Evolutionary conservation across 768 basidiomycete species (phyloP).

Genomic region (Amanita jacksonii): DNA sequence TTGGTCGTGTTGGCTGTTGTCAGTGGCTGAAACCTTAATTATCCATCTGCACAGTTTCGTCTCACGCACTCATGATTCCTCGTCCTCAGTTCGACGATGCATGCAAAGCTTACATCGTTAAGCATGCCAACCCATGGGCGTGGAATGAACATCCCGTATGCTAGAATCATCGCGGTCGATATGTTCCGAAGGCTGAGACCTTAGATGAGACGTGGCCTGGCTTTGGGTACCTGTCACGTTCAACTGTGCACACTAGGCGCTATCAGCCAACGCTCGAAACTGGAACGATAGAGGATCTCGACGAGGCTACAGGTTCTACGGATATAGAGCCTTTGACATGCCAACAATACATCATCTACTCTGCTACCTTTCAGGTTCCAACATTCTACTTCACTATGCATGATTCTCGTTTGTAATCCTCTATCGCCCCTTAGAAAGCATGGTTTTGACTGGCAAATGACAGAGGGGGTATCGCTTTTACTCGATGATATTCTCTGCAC

Average conservation of each 20-base stretch:
- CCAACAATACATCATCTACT: conserved; percentile 65
- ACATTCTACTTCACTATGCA: conserved; percentile 74
- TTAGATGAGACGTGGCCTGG: conserved; percentile 23
- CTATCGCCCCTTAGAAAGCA: conserved; percentile 1
- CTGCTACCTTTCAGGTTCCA: conserved; percentile 73
- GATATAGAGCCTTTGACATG: conserved; percentile 30
- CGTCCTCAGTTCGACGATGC: conserved; percentile 51
- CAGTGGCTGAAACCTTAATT: conserved; percentile 60
- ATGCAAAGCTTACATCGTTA: conserved; percentile 32
- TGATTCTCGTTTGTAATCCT: conserved; percentile 50
- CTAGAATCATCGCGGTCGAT: conserved; percentile 13
- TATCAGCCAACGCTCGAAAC: conserved; percentile 13
- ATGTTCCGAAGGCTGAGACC: background rate
- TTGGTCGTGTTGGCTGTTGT: conserved; percentile 20
- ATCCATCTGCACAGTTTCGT: conserved; percentile 37
- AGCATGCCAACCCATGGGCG: conserved; percentile 32
- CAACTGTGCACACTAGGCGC: conserved; percentile 14
- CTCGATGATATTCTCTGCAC: conserved; percentile 48
- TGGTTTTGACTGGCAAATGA: conserved; percentile 11
- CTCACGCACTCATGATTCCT: conserved; percentile 41
- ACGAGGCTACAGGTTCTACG: conserved; percentile 15
- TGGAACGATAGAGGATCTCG: conserved; percentile 30
- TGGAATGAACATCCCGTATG: conserved; percentile 56
- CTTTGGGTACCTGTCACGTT: conserved; percentile 41
- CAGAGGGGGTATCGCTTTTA: conserved; percentile 58